Percentiles rank a stretch among this genome's conserved stretches.
These are phyloP conservation scores for Scenedesmus sp. DNA, from an alignment of 163 green algal species.

Conservation along the genomic window DNA sequence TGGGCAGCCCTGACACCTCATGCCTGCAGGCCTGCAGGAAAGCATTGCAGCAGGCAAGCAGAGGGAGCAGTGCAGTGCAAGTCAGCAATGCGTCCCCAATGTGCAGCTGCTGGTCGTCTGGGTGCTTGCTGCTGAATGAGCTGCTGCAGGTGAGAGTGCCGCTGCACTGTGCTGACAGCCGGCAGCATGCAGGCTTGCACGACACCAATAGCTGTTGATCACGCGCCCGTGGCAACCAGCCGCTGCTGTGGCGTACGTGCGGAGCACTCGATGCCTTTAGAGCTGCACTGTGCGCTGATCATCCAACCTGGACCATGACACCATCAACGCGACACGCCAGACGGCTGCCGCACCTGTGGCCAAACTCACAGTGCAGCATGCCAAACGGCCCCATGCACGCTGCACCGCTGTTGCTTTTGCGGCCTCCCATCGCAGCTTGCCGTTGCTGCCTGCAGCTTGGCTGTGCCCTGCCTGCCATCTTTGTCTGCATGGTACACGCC, in stretches of 20 bases:
- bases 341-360: slow-evolving; percentile 10
- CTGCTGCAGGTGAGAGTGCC: neutral
- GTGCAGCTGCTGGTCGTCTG: neutral
- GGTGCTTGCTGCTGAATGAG: neutral
- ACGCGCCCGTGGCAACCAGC: neutral
- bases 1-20: slow-evolving; percentile 35
- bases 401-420: neutral
- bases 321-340: neutral
- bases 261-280: neutral
- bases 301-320: neutral
- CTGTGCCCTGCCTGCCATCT: neutral
- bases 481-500: slow-evolving; percentile 24
- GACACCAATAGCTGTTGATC: too few species aligned
- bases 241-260: neutral
- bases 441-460: neutral
- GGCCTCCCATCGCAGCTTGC: neutral
- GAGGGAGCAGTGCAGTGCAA: too few species aligned
- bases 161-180: neutral
- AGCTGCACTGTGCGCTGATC: neutral
- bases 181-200: too few species aligned
- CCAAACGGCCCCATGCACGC: neutral
- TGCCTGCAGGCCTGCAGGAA: slow-evolving; percentile 10
- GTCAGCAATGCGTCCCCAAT: neutral
- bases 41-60: neutral
- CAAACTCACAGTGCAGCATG: slow-evolving; percentile 1